Percentiles rank a stretch among this genome's conserved stretches.
phyloP scores from a whole-genome alignment of 805 yeast species.

The Ogataea ramenticola region DNA sequence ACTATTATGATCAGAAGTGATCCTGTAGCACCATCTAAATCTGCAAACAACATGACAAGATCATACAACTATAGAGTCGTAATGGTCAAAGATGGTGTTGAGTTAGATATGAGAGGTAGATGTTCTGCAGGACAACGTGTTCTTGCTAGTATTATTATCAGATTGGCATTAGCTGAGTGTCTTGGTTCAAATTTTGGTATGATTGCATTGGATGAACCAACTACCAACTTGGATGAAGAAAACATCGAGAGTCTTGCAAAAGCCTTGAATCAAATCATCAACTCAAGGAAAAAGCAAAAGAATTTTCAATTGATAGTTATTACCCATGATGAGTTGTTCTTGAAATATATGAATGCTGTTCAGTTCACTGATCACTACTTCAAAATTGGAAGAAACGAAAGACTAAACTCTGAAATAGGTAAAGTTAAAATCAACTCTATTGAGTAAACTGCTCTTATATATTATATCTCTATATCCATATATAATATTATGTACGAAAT shows the following conservation, averaged over 20 bases:
- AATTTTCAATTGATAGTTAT: conserved; percentile 94
- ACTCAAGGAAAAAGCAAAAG: conserved; percentile 63
- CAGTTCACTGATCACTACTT: conserved; percentile 84
- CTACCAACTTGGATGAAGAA: conserved; percentile 87
- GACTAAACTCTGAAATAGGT: conserved; percentile 69
- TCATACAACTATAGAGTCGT: conserved; percentile 90
- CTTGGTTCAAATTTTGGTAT: conserved; percentile 94
- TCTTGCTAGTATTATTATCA: conserved; percentile 81
- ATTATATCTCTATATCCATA: neutral
- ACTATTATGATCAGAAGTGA: conserved; percentile 83
- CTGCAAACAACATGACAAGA: conserved; percentile 32
- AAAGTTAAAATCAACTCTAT: conserved; percentile 21
- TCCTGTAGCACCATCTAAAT: conserved; percentile 35
- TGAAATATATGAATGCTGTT: conserved; percentile 78
- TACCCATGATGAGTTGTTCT: conserved; percentile 92
- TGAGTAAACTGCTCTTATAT: neutral
- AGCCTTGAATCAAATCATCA: conserved; percentile 69
- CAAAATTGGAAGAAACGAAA: conserved; percentile 69
- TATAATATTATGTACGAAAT: neutral
- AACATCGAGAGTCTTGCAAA: conserved; percentile 84
- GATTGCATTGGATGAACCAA: conserved; percentile 95
- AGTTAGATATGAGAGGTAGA: conserved; percentile 95
- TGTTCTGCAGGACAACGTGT: conserved; percentile 98
- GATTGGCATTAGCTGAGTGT: conserved; percentile 90
- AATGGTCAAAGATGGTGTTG: conserved; percentile 88